Percentiles rank a stretch among this genome's conserved stretches.
Conservation (phyloP, 805 yeast species). For the Dipodascus albidus region DNA sequence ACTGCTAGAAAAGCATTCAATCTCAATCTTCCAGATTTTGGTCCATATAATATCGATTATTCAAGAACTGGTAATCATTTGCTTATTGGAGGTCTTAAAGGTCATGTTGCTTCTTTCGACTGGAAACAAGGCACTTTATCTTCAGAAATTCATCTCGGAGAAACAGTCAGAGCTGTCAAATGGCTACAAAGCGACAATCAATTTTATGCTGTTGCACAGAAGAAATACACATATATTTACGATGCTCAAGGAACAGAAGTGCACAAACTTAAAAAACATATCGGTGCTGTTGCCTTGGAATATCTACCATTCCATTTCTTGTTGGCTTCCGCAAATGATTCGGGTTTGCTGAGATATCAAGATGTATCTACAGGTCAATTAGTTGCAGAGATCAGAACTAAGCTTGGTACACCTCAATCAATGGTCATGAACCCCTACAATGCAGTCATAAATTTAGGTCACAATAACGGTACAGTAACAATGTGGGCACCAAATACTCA, state of each 20-base stretch:
- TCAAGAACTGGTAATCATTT: slow-evolving; percentile 81
- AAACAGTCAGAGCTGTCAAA: slow-evolving; percentile 83
- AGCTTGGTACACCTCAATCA: slow-evolving; percentile 79
- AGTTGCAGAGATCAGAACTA: slow-evolving; percentile 75
- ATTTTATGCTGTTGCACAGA: slow-evolving; percentile 93
- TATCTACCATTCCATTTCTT: slow-evolving; percentile 89
- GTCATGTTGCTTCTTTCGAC: slow-evolving; percentile 92
- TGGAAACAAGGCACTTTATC: slow-evolving; percentile 81
- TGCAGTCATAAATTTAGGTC: slow-evolving; percentile 90
- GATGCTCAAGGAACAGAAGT: slow-evolving; percentile 86
- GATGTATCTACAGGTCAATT: slow-evolving; percentile 89
- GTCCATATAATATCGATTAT: slow-evolving; percentile 75
- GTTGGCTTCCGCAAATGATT: slow-evolving; percentile 76
- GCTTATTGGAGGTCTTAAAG: slow-evolving; percentile 78
- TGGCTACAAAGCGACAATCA: slow-evolving; percentile 79
- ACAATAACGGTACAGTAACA: slow-evolving; percentile 82
- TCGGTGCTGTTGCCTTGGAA: slow-evolving; percentile 72
- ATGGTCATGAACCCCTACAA: slow-evolving; percentile 93
- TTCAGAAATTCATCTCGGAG: slow-evolving; percentile 76
- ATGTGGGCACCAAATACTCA: slow-evolving; percentile 89
- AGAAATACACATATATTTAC: slow-evolving; percentile 84
- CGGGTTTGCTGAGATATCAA: slow-evolving; percentile 83
- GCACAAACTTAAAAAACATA: slow-evolving; percentile 82
- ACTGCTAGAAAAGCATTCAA: slow-evolving; percentile 69
- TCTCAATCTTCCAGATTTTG: slow-evolving; percentile 61